These are phyloP conservation scores for Auriscalpium microsporum DNA, from an alignment of 768 basidiomycete species.

Conservation along the genomic window DNA sequence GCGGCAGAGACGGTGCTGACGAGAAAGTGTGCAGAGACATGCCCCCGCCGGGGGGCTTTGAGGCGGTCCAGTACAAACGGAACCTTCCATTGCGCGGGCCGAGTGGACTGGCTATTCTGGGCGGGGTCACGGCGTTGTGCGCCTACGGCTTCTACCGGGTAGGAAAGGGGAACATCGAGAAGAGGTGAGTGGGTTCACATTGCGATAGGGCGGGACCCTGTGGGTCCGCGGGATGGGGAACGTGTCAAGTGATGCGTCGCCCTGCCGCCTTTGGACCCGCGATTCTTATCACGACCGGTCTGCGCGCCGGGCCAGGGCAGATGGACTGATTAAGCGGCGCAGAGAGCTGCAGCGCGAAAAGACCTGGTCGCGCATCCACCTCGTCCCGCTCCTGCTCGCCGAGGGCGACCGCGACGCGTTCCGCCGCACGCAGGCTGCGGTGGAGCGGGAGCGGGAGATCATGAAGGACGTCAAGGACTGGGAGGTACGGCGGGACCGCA, in stretches of 20 bases:
- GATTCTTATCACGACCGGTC: constrained; percentile 30
- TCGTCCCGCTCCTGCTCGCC: constrained; percentile 85
- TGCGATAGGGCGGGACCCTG: constrained; percentile 3
- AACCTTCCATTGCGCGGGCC: constrained; percentile 88
- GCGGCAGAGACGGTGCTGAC: constrained; percentile 5
- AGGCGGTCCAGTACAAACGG: constrained; percentile 88
- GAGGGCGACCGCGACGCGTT: constrained; percentile 90
- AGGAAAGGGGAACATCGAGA: constrained; percentile 86
- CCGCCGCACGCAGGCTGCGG: constrained; percentile 68
- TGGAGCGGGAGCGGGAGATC: constrained; percentile 76
- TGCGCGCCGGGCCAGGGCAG: constrained; percentile 5
- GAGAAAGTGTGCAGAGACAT: constrained; percentile 61
- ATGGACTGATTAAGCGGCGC: constrained; percentile 15
- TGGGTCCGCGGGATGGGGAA: constrained; percentile 58
- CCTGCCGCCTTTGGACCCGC: constrained; percentile 32
- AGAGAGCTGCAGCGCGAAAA: constrained; percentile 93
- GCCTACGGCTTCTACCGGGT: constrained; percentile 88
- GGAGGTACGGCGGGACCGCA: constrained; percentile 60
- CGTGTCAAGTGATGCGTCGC: constrained; percentile 41
- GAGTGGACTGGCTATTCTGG: constrained; percentile 76
- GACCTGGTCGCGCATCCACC: constrained; percentile 91
- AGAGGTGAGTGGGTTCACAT: constrained; percentile 54
- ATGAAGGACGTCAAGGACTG: constrained; percentile 93
- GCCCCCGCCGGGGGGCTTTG: constrained; percentile 92
- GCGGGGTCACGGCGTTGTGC: constrained; percentile 78